Evolutionary conservation across 495 filamentous ascomycete species (phyloP), one percentile per base, ranked within the genome.

Genomic region (Aspergillus cristatus): DNA sequence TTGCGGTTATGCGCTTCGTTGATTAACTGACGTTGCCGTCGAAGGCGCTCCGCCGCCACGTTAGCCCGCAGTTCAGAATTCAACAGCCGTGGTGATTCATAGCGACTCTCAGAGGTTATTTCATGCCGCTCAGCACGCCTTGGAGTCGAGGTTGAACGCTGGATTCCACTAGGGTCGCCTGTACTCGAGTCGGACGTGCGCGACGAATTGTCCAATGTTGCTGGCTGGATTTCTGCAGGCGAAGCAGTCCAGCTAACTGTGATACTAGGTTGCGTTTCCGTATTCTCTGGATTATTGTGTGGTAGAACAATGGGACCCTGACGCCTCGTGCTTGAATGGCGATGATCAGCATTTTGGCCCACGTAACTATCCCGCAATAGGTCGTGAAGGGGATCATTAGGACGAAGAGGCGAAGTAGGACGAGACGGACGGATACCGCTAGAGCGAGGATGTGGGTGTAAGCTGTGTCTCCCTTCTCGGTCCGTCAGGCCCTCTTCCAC

Each of bases 261-360:
- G 28, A 59, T 44, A 28, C 38, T 63, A 11, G 62, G 53, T 28
- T 64, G 55, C n/a, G 50, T 46, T 28, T 68, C 67, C 18, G 49
- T 37, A 24, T 42, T 57, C 10, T 53, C 51, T 28, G 37, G 31
- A 41, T 48, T 50, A 30, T 34, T 54, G 22, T 69, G 67, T 4
- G 70, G 62, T 18, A 67, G 53, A 29, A 72, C 54, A 14, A 69
- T 52, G n/a, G 71, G 68, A 29, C 51, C 56, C 30, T 57, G 65
- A 12, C 67, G 69, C 38, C 65, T 55, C n/a, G 60, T 53, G 28
- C 58, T 58, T 36, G 51, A 62, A 11, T 50, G 45, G 10, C 61
- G 57, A 16, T 63, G 54, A 18, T 35, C 32, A 34, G 46, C 12
- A 24, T 44, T 46, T 22, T 50, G 63, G 28, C 40, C 45, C 28